Percentiles rank a stretch among this genome's conserved stretches.
Evolutionary conservation across 176 grass and related monocot genomes (phyloP).

Genomic region (Miscanthus lutarioriparius): DNA sequence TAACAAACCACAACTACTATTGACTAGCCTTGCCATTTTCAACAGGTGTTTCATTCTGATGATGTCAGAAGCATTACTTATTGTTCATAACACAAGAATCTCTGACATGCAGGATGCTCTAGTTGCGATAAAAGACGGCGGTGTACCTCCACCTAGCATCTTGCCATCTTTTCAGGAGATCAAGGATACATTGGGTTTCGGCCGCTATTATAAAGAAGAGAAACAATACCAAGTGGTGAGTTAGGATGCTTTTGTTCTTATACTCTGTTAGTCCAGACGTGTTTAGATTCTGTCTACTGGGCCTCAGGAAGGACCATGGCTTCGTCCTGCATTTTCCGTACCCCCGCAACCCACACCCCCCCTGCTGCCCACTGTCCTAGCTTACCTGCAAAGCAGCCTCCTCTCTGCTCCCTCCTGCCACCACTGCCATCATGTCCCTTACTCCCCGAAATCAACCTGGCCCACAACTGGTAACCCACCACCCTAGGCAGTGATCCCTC

Average conservation of each 20-base stretch:
- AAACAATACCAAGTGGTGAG: constrained; percentile 72
- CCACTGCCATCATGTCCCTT: background rate
- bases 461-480: background rate
- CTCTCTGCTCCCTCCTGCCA: background rate
- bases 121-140: constrained; percentile 66
- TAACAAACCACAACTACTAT: background rate
- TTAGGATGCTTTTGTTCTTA: background rate
- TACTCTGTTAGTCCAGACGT: constrained; percentile 13
- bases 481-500: background rate
- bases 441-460: background rate
- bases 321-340: background rate
- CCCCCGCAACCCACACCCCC: too few species aligned
- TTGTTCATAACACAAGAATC: background rate
- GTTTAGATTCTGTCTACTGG: background rate
- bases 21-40: constrained; percentile 2
- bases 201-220: constrained; percentile 93
- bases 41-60: constrained; percentile 4
- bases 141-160: constrained; percentile 65
- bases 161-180: constrained; percentile 95
- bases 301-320: background rate
- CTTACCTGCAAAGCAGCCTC: background rate
- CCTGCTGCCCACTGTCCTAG: background rate
- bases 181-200: constrained; percentile 87
- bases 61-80: background rate
- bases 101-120: constrained; percentile 71